Base-by-base conservation (phyloP, 345 rosid species). In the Citrus hindsii region DNA sequence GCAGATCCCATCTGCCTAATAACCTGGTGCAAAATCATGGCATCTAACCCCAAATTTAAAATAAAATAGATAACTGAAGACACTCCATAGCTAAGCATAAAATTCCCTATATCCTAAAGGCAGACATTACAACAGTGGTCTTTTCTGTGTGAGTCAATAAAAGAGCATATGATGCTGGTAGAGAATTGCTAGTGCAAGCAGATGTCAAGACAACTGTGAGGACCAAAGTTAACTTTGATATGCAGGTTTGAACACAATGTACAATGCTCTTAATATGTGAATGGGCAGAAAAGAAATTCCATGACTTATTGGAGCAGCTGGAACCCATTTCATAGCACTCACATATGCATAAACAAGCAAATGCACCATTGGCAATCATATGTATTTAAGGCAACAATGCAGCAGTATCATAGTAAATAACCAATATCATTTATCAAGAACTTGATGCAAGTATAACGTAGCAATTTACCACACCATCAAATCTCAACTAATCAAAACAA, bases 401-500 rank as follows among this genome's bases (percentile, higher is more conserved):
- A 61, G 28, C 21, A 28, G 4, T 62, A 19, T 67, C 51, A 48
- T 13, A 71, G 40, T 16, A 63, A 13, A 14, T 25, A 46, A 69
- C 4, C 35, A 46, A 13, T 25, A 69, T 24, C 33, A 46, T 1
- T 48, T 25, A 9, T 67, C 48, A 32, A 62, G 22, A 48, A 27
- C 24, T 32, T 24, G 2, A 42, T 16, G 75, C 33, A 42, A 67
- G 55, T n/a, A 46, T 22, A 61, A 62, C 27, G 27, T 32, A 75
- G 48, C 48, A 74, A 37, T 74, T 62, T 12, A 33, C 62, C 69
- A 68, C 13, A 21, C 27, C 37, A 75, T 9, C 35, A 13, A 74
- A 37, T 63, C 56, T 67, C 40, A 68, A 63, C 61, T 22, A 60
- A 19, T 24, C 40, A 22, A 77, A 59, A 40, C 59, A 77, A 76